Conservation (phyloP, 2,329 filamentous ascomycete genomes). For the Ophiocordyceps australis region DNA sequence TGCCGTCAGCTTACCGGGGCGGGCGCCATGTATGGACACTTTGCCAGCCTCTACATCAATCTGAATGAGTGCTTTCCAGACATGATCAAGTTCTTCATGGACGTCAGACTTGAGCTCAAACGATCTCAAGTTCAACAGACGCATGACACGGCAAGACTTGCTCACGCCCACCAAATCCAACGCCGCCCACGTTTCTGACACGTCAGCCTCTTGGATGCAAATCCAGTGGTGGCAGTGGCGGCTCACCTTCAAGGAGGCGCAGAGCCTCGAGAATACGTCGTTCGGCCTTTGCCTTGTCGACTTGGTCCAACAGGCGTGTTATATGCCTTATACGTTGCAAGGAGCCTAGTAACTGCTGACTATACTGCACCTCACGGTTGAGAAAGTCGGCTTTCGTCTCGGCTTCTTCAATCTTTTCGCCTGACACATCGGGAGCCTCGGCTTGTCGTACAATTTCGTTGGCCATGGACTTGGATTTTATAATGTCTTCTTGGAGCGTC, state of each 20-base stretch:
- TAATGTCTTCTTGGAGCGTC: conserved; percentile 70
- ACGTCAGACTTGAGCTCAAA: conserved; percentile 49
- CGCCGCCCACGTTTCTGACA: conserved; percentile 33
- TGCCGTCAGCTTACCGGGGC: conserved; percentile 23
- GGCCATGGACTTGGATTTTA: conserved; percentile 60
- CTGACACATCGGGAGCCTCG: conserved; percentile 39
- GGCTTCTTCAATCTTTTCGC: conserved; percentile 31
- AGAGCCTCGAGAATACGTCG: conserved; percentile 37
- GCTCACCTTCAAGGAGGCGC: conserved; percentile 34
- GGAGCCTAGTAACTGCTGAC: conserved; percentile 31
- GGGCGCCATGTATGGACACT: conserved; percentile 35
- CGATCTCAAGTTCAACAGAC: conserved; percentile 45
- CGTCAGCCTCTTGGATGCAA: conserved; percentile 4
- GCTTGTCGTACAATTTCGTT: conserved; percentile 66
- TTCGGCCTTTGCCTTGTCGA: conserved; percentile 37
- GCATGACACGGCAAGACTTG: conserved; percentile 42
- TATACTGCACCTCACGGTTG: conserved; percentile 38
- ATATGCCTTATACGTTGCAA: conserved; percentile 35
- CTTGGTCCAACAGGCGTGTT: conserved; percentile 41
- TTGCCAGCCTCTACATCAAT: conserved; percentile 36
- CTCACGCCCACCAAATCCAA: conserved; percentile 41
- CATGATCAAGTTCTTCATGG: conserved; percentile 43
- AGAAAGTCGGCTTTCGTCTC: conserved; percentile 38
- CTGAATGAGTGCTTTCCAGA: conserved; percentile 54
- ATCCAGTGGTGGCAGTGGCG: background rate